A percentile compares a stretch with the other conserved stretches of the same genome.
phyloP scores from a whole-genome alignment of 345 rosid genomes.

The Brassica cretica region DNA sequence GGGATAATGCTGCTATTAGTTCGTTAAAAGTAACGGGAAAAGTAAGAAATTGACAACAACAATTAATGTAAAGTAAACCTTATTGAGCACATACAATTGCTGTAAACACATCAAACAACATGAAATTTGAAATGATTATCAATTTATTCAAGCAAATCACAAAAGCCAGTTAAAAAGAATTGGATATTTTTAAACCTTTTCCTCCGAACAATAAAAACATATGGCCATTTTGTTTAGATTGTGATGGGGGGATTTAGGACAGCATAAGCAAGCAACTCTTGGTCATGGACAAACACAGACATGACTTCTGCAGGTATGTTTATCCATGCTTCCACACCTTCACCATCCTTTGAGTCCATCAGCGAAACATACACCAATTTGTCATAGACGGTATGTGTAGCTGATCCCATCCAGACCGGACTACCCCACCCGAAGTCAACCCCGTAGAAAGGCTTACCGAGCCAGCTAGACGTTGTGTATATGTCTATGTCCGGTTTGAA shows the following conservation, averaged over 20 bases:
- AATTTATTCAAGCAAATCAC: background rate
- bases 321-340: conserved; percentile 52
- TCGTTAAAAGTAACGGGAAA: too few relatives aligned
- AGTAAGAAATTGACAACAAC: too few relatives aligned
- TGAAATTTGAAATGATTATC: background rate
- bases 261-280: conserved; percentile 43
- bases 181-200: background rate
- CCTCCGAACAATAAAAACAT: background rate
- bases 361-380: background rate
- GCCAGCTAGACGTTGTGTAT: conserved; percentile 42
- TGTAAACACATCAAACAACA: background rate
- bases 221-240: background rate
- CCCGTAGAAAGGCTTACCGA: conserved; percentile 42
- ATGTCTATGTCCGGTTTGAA: conserved; percentile 1
- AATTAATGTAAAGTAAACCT: background rate
- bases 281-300: conserved; percentile 40
- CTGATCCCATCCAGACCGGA: conserved; percentile 42
- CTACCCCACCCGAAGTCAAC: conserved; percentile 52
- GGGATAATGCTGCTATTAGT: too few relatives aligned
- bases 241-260: conserved; percentile 35
- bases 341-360: conserved; percentile 38
- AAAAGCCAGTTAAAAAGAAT: background rate
- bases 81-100: background rate
- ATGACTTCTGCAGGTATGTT: conserved; percentile 45
- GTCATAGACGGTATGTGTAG: background rate